Conservation (phyloP, 139 green algal species). For the Limnomonas spitsbergensis region DNA sequence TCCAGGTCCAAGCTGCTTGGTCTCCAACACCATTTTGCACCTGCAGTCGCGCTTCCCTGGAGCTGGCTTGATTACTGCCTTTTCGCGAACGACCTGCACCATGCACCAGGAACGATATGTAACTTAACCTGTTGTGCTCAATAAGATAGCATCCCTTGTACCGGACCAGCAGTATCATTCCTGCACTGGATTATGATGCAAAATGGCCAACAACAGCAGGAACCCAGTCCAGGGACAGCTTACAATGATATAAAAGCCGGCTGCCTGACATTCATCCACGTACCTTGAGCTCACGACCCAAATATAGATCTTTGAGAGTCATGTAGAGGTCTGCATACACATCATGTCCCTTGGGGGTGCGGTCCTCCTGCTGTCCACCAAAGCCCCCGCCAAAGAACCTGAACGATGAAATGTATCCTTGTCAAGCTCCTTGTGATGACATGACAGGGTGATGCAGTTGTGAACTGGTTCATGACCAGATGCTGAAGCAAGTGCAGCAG, state of each 20-base stretch:
- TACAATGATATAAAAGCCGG: not conserved
- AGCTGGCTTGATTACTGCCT: constrained; percentile 81
- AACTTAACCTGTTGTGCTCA: too few species aligned
- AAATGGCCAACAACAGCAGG: too few species aligned
- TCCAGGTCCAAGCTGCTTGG: constrained; percentile 89
- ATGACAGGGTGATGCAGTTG: not conserved
- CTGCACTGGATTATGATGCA: too few species aligned
- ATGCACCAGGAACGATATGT: too few species aligned
- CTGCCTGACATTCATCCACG: too few species aligned
- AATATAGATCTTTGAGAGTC: constrained; percentile 88
- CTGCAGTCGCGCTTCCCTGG: constrained; percentile 93
- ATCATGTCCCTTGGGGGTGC: constrained; percentile 77
- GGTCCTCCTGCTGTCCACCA: constrained; percentile 75
- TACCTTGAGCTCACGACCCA: constrained; percentile 76
- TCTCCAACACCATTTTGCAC: constrained; percentile 92
- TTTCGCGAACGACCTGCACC: constrained; percentile 82
- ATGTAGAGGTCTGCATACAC: constrained; percentile 83
- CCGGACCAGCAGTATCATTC: too few species aligned
- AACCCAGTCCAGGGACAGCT: too few species aligned
- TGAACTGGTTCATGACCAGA: not conserved
- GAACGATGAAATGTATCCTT: not conserved
- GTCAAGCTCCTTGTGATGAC: not conserved
- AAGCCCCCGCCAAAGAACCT: constrained; percentile 59
- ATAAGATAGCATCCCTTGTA: too few species aligned
- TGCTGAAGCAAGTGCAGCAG: not conserved